These are phyloP conservation scores for Coniochaeta sp. DNA, from an alignment of 2,329 filamentous ascomycete species.

Conservation along the genomic window DNA sequence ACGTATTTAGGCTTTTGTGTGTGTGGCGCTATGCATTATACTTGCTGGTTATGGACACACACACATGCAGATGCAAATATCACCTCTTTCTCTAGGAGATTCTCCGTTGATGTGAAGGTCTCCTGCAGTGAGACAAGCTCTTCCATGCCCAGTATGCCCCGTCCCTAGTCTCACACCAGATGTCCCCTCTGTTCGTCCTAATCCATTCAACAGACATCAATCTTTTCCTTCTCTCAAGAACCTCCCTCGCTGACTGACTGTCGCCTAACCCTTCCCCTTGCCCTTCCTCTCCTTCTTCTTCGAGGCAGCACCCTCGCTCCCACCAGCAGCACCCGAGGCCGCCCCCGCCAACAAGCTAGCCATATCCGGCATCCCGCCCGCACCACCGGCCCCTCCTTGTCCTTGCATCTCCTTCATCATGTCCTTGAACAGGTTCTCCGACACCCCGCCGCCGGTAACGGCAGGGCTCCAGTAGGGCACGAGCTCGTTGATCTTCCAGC, in stretches of 20 bases:
- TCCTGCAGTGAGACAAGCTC: background rate
- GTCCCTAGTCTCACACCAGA: no score
- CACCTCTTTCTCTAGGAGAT: background rate
- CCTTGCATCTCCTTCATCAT: slow-evolving; percentile 89
- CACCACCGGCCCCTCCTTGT: slow-evolving; percentile 28
- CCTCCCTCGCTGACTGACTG: slow-evolving; percentile 78
- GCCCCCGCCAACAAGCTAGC: slow-evolving; percentile 17
- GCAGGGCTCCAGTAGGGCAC: slow-evolving; percentile 84
- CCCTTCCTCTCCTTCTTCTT: slow-evolving; percentile 19
- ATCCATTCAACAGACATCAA: no score
- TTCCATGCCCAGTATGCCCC: no score
- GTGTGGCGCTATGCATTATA: background rate
- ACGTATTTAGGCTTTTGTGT: background rate
- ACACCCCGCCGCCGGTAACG: slow-evolving; percentile 86
- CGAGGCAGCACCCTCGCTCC: slow-evolving; percentile 16
- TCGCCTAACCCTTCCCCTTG: slow-evolving; percentile 17
- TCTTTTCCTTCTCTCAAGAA: slow-evolving; percentile 60
- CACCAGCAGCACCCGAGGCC: slow-evolving; percentile 10
- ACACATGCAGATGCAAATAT: no score
- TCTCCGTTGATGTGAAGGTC: background rate
- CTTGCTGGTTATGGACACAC: no score
- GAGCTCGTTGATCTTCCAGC: slow-evolving; percentile 83
- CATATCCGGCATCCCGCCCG: slow-evolving; percentile 27
- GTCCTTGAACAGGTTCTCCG: slow-evolving; percentile 89
- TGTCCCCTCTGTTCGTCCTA: no score